Percentiles rank a stretch among this genome's conserved stretches.
These are phyloP conservation scores for Fusarium bactridioides DNA, from an alignment of 2,329 filamentous ascomycete genomes.

Conservation along the genomic window DNA sequence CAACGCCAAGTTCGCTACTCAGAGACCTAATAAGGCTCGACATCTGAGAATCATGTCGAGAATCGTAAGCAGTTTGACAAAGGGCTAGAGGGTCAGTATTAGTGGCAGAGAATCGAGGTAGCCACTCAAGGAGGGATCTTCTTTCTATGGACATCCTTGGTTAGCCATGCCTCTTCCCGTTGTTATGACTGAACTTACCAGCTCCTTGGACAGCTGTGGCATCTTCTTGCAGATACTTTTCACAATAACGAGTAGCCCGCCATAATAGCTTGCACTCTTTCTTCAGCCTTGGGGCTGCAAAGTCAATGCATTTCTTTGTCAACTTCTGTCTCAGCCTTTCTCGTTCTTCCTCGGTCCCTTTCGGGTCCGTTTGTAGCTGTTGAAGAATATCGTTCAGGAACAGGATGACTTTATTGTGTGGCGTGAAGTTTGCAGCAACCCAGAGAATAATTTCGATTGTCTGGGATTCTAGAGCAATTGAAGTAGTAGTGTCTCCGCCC, in stretches of 20 bases:
- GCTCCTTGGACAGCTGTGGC: neutral
- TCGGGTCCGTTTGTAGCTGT: neutral
- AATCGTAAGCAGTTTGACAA: conserved; percentile 23
- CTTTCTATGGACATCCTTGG: neutral
- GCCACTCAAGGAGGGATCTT: conserved; percentile 8
- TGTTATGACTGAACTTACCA: neutral
- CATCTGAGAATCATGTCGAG: conserved; percentile 30
- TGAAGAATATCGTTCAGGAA: conserved; percentile 46
- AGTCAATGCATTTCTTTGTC: conserved; percentile 10
- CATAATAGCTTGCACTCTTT: conserved; percentile 32
- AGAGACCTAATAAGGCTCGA: conserved; percentile 18
- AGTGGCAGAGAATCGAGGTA: conserved; percentile 4
- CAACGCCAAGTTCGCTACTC: conserved; percentile 1
- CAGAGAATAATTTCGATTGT: conserved; percentile 50
- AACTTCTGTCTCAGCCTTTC: neutral
- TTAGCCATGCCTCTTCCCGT: neutral
- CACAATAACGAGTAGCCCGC: conserved; percentile 21
- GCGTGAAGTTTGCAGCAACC: conserved; percentile 51
- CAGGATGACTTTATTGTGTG: conserved; percentile 20
- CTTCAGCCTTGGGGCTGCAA: conserved; percentile 35
- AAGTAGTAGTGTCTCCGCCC: conserved; percentile 55
- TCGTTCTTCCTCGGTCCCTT: neutral
- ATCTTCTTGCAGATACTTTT: neutral
- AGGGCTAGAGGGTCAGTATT: neutral
- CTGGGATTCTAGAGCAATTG: conserved; percentile 52